Evolutionary conservation across 192 early-diverging fungal genomes (phyloP), one percentile per base, ranked within the genome.

Genomic region (Diversispora epigaea): DNA sequence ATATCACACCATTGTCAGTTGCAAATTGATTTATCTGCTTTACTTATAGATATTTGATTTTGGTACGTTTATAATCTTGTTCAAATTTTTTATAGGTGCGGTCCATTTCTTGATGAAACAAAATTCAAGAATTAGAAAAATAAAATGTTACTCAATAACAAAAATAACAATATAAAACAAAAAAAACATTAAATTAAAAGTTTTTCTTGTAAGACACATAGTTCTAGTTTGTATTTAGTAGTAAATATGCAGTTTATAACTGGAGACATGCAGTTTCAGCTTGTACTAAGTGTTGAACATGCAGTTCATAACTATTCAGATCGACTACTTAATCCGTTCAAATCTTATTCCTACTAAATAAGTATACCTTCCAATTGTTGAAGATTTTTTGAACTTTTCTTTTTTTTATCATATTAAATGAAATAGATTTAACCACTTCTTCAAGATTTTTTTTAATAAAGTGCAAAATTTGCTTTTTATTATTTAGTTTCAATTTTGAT

Each of bases 261-360:
- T 60, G 57, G n/a, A n/a, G n/a, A n/a, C n/a, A n/a, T n/a, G n/a
- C n/a, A n/a, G n/a, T n/a, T n/a, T n/a, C n/a, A n/a, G 17, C 57
- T 60, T 60, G 57, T 17, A 60, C 57, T 60, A 9, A 60, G 57
- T 32, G 17, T 60, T 17, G 57, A 60, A 60, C 17, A 17, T 6
- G 57, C 57, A 60, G 57, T 60, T 60, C 57, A 60, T 60, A 60
- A 60, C 57, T 60, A 17, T 60, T 60, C 57, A 60, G 57, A 60
- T 60, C 57, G 11, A 47, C 46, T 11, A 47, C 46, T 47, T 47
- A 47, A 47, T 47, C 46, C 46, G 11, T 47, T 47, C 46, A 47
- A 47, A 60, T 60, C 57, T 17, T 60, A 60, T 60, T 60, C 25
- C 57, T 60, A 60, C 57, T 60, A 60, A 60, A 60, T 60, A 17